Percentiles rank a stretch among this genome's conserved stretches.
These are phyloP conservation scores for Linnemannia exigua DNA, from an alignment of 192 early-diverging fungal species.

Conservation along the genomic window DNA sequence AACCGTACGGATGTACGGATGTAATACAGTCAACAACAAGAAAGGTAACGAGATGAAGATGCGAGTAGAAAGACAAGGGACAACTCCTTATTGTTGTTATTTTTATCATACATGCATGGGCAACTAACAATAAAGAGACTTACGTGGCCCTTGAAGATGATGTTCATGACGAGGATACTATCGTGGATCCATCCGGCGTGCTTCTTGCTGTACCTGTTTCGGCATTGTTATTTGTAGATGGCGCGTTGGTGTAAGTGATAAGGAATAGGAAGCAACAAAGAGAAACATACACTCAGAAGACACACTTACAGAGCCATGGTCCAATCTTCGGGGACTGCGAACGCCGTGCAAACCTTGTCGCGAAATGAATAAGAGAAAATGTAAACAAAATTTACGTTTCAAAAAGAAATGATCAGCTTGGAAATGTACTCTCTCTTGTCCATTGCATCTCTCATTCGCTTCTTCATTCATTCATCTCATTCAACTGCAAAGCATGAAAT, in stretches of 20 bases:
- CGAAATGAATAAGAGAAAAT: background rate
- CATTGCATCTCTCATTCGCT: background rate
- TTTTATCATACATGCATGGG: background rate
- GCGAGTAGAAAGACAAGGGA: background rate
- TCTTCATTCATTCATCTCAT: background rate
- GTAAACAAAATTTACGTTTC: background rate
- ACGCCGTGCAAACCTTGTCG: conserved; percentile 31
- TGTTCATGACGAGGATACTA: conserved; percentile 33
- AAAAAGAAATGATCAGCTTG: background rate
- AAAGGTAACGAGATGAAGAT: background rate
- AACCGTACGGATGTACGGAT: background rate
- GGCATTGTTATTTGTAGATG: background rate
- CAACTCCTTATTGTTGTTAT: background rate
- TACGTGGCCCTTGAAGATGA: conserved; percentile 44
- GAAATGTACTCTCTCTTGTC: background rate
- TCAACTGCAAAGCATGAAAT: background rate
- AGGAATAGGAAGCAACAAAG: no score
- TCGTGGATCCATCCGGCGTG: conserved; percentile 57
- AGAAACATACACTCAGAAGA: background rate
- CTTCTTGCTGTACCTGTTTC: conserved; percentile 54
- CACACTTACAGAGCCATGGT: conserved; percentile 44
- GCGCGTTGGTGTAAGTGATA: background rate
- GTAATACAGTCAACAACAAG: no score
- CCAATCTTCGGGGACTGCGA: conserved; percentile 40
- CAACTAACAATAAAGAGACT: background rate